Conservation (phyloP, 2,329 filamentous ascomycete species). For the Fusarium newnesense region DNA sequence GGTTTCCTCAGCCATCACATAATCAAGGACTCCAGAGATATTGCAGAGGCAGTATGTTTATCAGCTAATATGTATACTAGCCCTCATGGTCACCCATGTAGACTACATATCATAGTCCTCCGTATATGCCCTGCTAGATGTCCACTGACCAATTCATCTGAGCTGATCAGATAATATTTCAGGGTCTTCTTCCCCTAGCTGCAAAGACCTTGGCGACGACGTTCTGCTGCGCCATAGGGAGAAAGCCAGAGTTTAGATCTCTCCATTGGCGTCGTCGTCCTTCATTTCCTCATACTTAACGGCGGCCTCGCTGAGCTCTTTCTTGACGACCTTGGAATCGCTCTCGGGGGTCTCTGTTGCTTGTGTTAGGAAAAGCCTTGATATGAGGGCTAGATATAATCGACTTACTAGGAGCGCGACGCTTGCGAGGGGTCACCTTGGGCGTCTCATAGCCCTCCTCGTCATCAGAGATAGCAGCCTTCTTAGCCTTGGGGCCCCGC, state of each 20-base stretch:
- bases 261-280: background rate
- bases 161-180: too few relatives aligned
- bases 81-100: background rate
- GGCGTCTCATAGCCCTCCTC: background rate
- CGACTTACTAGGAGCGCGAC: slow-evolving; percentile 25
- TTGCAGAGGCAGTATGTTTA: background rate
- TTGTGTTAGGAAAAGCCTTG: slow-evolving; percentile 2
- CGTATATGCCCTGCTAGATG: background rate
- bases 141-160: too few relatives aligned
- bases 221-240: background rate
- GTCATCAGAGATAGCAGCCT: background rate
- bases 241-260: background rate
- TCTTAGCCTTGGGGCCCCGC: slow-evolving; percentile 27
- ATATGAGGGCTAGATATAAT: background rate
- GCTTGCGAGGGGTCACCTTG: slow-evolving; percentile 34
- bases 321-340: slow-evolving; percentile 32
- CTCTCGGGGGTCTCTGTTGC: slow-evolving; percentile 22
- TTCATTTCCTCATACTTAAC: slow-evolving; percentile 27
- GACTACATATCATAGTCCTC: background rate
- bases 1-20: background rate
- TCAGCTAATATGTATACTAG: background rate
- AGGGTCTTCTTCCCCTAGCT: too few relatives aligned
- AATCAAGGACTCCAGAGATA: background rate
- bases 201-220: background rate
- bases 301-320: slow-evolving; percentile 14